Percentiles rank a stretch among this genome's conserved stretches.
Conservation (phyloP, 495 filamentous ascomycete species). For the Amniculicola lignicola region DNA sequence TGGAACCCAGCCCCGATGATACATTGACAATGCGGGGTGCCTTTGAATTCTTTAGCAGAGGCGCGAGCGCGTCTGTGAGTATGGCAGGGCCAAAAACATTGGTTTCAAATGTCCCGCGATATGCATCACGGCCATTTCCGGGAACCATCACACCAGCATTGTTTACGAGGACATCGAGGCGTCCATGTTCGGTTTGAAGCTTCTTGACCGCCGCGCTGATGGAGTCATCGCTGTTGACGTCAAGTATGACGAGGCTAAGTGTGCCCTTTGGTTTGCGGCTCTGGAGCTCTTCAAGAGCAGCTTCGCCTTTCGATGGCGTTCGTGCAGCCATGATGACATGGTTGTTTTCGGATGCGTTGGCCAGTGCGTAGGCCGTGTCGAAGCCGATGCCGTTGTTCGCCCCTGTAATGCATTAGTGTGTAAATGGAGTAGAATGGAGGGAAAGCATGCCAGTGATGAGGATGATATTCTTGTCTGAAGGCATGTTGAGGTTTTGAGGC, state of each 20-base stretch:
- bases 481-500: conserved; percentile 5
- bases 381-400: conserved; percentile 44
- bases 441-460: conserved; percentile 16
- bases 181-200: conserved; percentile 27
- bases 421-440: not conserved
- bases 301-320: conserved; percentile 36
- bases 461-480: conserved; percentile 17
- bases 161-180: conserved; percentile 31
- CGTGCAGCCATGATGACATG: conserved; percentile 44
- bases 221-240: conserved; percentile 32
- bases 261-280: conserved; percentile 27
- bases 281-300: conserved; percentile 38
- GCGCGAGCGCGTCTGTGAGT: conserved; percentile 33
- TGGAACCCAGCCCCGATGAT: conserved; percentile 32
- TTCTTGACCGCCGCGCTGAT: conserved; percentile 27
- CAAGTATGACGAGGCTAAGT: conserved; percentile 30
- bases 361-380: conserved; percentile 36
- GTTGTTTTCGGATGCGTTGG: conserved; percentile 33
- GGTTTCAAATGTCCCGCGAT: conserved; percentile 34
- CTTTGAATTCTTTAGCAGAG: conserved; percentile 36
- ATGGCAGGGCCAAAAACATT: conserved; percentile 41
- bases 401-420: conserved; percentile 19
- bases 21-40: conserved; percentile 38
- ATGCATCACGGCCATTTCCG: conserved; percentile 4
- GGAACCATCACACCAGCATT: conserved; percentile 26